A percentile compares a stretch with the other conserved stretches of the same genome.
phyloP scores from a whole-genome alignment of 139 green algal species.

The Coelastrella sp. region DNA sequence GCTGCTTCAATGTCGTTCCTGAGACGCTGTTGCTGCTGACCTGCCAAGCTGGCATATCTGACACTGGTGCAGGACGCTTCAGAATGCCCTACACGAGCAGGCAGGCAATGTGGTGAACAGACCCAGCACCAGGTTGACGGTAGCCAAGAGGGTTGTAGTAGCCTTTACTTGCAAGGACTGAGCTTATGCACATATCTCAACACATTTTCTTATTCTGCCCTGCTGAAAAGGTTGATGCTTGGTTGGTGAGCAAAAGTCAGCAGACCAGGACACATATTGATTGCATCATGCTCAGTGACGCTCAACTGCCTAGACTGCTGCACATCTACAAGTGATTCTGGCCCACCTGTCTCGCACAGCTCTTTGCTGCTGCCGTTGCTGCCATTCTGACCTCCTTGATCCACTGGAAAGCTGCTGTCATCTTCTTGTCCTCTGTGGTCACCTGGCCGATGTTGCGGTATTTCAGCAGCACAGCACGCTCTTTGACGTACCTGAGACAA shows the following conservation, averaged over 20 bases:
- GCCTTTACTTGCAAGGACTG: too few species aligned
- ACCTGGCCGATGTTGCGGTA: background rate
- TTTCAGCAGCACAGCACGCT: background rate
- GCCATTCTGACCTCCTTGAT: constrained; percentile 8
- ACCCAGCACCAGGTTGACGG: background rate
- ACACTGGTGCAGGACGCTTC: background rate
- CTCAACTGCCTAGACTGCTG: background rate
- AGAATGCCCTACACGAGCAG: background rate
- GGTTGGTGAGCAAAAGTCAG: too few species aligned
- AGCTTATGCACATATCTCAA: too few species aligned
- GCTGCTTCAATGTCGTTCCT: too few species aligned
- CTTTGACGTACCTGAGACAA: background rate
- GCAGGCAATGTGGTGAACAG: background rate
- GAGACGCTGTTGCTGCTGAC: too few species aligned
- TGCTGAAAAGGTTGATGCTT: too few species aligned
- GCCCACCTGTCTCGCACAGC: constrained; percentile 1
- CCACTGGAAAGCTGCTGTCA: constrained; percentile 5
- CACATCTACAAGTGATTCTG: background rate
- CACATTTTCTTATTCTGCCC: too few species aligned
- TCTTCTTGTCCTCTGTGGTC: background rate
- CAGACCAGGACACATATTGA: too few species aligned
- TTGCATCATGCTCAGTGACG: background rate
- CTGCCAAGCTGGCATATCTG: background rate
- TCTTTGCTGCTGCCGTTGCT: background rate
- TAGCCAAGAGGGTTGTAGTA: background rate